Evolutionary conservation across 176 grass and related monocot genomes (phyloP), one percentile per base, ranked within the genome.

Genomic region (Themeda triandra): DNA sequence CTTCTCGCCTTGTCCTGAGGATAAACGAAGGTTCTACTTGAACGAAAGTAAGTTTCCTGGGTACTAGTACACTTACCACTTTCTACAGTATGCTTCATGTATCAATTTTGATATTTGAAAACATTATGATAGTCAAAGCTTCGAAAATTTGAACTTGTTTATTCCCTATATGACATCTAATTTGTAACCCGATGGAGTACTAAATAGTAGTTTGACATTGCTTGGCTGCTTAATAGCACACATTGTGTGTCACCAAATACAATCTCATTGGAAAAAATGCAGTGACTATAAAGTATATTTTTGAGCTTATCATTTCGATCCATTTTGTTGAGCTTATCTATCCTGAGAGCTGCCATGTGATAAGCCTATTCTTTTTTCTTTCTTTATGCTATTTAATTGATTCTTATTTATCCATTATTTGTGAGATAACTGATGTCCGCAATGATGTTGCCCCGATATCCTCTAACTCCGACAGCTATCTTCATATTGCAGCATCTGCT

Each of bases 21-120:
- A 99, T 80, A 85, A 80, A 45, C 81, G 92, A 23, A 89, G 97
- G 67, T 99, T 99, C 91, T 99, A 89, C 82, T 91, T 94, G 90
- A 99, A 99, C 75, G 91, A 85, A 78, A 92, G 97, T 99, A 90
- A 89, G 93, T 90, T 81, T 66, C 40, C 69, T 54, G 27, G 10
- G 25, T 42, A 81, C 30, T 79, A 64, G n/a, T 60, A 25, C 11
- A 51, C 27, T 86, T 75, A 6, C 25, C 15, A 74, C 30, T 90
- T 86, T 68, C 44, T 51, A 29, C 29, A 35, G 8, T 80, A 32
- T 28, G 19, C 49, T 67, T 7, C 18, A 66, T 80, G 41, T 49
- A 32, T 51, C 62, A 80, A 33, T 66, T 17, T 80, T 4, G 30
- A 79, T 45, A 45, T 46, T 32, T 23, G 63, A 32, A 66, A 32